Evolutionary conservation across 2,329 filamentous ascomycete genomes (phyloP).

Genomic region (Leptographium wingfieldii): DNA sequence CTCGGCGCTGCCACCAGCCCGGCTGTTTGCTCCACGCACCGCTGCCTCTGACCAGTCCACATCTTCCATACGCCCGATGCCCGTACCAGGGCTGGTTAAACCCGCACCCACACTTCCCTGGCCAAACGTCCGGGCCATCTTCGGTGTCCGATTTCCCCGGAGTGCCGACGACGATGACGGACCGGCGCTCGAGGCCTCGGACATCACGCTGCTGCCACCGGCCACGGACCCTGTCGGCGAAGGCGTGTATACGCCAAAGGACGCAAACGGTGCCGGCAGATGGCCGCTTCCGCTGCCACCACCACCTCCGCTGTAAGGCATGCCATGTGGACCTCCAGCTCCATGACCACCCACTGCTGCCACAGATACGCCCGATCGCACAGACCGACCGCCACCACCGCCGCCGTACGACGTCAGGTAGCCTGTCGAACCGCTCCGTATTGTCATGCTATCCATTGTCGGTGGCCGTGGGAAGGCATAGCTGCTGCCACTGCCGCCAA

Average conservation of each 20-base stretch:
- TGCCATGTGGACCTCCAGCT: neutral
- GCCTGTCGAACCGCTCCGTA: conserved; percentile 10
- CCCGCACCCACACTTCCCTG: too few species aligned
- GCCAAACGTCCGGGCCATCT: neutral
- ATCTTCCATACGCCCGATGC: conserved; percentile 16
- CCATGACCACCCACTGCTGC: conserved; percentile 7
- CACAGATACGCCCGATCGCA: conserved; percentile 14
- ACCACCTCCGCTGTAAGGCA: neutral
- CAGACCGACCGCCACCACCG: conserved; percentile 12
- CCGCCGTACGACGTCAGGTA: conserved; percentile 11
- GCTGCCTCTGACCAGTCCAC: conserved; percentile 12
- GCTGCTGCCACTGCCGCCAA: neutral
- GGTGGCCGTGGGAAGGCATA: conserved; percentile 18
- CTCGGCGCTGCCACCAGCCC: neutral
- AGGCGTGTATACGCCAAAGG: conserved; percentile 12
- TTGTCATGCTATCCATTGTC: conserved; percentile 9
- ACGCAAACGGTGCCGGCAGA: conserved; percentile 3
- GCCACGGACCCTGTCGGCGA: neutral
- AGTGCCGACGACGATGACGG: conserved; percentile 5
- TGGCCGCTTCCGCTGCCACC: neutral
- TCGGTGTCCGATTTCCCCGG: neutral
- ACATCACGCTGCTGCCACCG: conserved; percentile 16
- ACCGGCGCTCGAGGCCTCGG: conserved; percentile 18
- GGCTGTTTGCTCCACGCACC: neutral
- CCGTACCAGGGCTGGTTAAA: neutral